Percentiles rank a stretch among this genome's conserved stretches.
Evolutionary conservation across 2,329 filamentous ascomycete genomes (phyloP).

Genomic region (Aspergillus clavatus): DNA sequence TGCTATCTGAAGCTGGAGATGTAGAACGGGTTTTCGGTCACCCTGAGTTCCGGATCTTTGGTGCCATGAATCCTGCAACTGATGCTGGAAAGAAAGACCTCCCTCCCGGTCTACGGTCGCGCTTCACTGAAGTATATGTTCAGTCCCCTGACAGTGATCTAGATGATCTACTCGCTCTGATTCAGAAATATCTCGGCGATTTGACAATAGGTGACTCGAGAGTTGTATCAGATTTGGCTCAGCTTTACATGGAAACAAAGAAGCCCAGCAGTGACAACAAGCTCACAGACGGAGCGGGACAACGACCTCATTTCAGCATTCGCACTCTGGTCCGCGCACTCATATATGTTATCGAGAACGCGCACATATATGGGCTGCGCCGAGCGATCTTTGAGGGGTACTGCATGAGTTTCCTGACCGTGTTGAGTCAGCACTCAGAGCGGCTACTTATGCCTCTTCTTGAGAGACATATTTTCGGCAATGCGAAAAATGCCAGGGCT

Average conservation of each 20-base stretch:
- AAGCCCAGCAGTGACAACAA: constrained; percentile 72
- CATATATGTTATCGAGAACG: constrained; percentile 80
- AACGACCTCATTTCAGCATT: constrained; percentile 95
- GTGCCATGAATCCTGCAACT: constrained; percentile 97
- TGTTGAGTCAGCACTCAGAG: constrained; percentile 79
- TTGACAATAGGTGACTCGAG: constrained; percentile 67
- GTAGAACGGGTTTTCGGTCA: constrained; percentile 87
- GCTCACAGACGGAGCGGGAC: constrained; percentile 89
- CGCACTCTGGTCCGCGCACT: constrained; percentile 87
- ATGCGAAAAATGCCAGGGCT: constrained; percentile 63
- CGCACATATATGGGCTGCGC: constrained; percentile 76
- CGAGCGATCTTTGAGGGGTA: constrained; percentile 91
- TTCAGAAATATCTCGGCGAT: constrained; percentile 78
- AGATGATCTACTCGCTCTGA: constrained; percentile 81
- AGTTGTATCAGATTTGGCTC: constrained; percentile 73
- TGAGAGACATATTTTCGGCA: constrained; percentile 70
- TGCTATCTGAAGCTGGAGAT: constrained; percentile 89
- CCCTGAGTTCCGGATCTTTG: constrained; percentile 91
- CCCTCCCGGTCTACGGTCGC: constrained; percentile 77
- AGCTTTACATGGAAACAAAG: constrained; percentile 85
- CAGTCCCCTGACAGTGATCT: constrained; percentile 81
- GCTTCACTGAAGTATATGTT: constrained; percentile 95
- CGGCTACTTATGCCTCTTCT: constrained; percentile 73
- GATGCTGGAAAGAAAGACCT: constrained; percentile 95
- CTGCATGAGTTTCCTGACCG: constrained; percentile 93